Conservation (phyloP, 495 filamentous ascomycete species). For the Aspergillus olivimuriae region DNA sequence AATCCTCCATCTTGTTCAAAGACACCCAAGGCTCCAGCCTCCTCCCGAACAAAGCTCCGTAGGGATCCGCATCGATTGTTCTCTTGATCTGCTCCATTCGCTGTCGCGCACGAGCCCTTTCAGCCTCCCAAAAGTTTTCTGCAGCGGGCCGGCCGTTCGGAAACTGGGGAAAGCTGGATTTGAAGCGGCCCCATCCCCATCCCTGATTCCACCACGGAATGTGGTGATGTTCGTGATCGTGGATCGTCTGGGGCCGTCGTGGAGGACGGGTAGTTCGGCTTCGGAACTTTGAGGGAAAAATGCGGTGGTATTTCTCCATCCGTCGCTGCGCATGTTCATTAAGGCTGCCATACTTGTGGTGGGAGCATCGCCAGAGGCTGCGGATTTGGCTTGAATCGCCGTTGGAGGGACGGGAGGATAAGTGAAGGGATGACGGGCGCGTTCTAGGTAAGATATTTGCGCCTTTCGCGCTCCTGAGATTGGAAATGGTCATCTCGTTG, state of each 20-base stretch:
- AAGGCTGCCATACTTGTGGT: not conserved
- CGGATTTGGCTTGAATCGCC: conserved; percentile 2
- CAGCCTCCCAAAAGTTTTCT: conserved; percentile 16
- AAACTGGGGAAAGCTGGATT: conserved; percentile 11
- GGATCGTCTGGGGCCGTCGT: not conserved
- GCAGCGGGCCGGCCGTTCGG: conserved; percentile 3
- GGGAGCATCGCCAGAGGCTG: conserved; percentile 1
- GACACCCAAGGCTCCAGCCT: conserved; percentile 18
- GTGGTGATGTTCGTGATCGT: conserved; percentile 1
- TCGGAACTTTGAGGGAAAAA: conserved; percentile 9
- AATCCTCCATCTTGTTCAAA: conserved; percentile 10
- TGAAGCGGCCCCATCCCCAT: conserved; percentile 11
- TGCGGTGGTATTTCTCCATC: conserved; percentile 14
- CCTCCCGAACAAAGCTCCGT: conserved; percentile 37
- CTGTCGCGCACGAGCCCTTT: conserved; percentile 13
- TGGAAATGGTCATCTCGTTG: too few species aligned
- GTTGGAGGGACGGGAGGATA: not conserved
- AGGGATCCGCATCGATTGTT: conserved; percentile 34
- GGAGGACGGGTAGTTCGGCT: conserved; percentile 8
- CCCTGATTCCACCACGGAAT: conserved; percentile 8
- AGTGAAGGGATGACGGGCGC: not conserved
- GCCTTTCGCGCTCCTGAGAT: too few species aligned
- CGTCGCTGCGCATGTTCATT: not conserved
- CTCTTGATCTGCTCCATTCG: conserved; percentile 29
- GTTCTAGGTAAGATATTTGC: too few species aligned